A percentile compares a stretch with the other conserved stretches of the same genome.
Evolutionary conservation across 2,329 filamentous ascomycete species (phyloP).

Genomic region (Ophiostoma tasmaniense): DNA sequence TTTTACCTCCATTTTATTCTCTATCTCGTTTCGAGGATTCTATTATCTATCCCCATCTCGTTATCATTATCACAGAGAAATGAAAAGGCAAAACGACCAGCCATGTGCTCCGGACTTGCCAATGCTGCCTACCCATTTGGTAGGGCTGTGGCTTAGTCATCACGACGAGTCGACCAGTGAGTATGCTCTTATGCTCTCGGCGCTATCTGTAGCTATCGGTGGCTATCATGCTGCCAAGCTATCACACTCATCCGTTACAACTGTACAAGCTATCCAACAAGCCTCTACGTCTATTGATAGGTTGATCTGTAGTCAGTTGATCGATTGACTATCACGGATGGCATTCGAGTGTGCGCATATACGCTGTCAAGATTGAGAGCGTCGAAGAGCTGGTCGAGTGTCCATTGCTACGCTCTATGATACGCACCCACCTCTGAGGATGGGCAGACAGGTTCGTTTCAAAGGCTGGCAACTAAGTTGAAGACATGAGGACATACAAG

Average conservation of each 20-base stretch:
- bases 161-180: too few relatives aligned
- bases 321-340: neutral
- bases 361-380: neutral
- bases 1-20: neutral
- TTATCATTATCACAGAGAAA: neutral
- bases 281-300: too few relatives aligned
- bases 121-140: neutral
- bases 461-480: too few relatives aligned
- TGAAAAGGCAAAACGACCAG: neutral
- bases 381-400: neutral
- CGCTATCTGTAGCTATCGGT: neutral
- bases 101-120: neutral
- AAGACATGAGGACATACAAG: too few relatives aligned
- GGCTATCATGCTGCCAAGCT: neutral
- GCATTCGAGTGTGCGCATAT: neutral
- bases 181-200: neutral
- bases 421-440: too few relatives aligned
- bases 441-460: neutral
- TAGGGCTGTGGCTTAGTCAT: neutral
- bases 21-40: neutral
- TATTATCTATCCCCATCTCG: neutral
- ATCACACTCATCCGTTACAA: neutral
- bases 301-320: too few relatives aligned
- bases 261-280: neutral
- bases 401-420: neutral